Percentiles rank a stretch among this genome's conserved stretches.
These are phyloP conservation scores for Coprinopsis strossmayeri DNA, from an alignment of 768 basidiomycete species.

Conservation along the genomic window DNA sequence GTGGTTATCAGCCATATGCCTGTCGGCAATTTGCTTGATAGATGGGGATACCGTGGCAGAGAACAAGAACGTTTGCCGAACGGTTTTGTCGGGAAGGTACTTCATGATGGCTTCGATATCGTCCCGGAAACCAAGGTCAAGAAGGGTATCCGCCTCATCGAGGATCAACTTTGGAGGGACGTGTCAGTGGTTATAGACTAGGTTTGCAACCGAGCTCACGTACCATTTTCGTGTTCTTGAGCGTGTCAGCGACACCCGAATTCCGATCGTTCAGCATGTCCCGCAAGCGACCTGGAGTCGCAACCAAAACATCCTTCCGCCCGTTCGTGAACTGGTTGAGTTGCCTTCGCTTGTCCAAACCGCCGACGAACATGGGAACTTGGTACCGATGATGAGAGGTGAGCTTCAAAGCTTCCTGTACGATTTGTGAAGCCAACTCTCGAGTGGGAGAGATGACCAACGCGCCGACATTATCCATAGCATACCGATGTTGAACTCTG, in stretches of 20 bases:
- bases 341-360: slow-evolving; percentile 59
- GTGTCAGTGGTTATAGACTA: neutral
- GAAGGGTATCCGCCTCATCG: slow-evolving; percentile 87
- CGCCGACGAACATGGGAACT: slow-evolving; percentile 75
- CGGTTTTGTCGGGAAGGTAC: slow-evolving; percentile 51
- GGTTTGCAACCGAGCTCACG: slow-evolving; percentile 17
- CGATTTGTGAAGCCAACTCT: slow-evolving; percentile 87
- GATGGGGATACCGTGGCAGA: slow-evolving; percentile 76
- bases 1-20: slow-evolving; percentile 54
- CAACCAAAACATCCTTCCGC: slow-evolving; percentile 77
- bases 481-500: slow-evolving; percentile 24
- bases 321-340: slow-evolving; percentile 58
- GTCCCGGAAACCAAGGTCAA: slow-evolving; percentile 89
- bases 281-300: slow-evolving; percentile 82
- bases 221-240: slow-evolving; percentile 56
- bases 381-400: slow-evolving; percentile 60
- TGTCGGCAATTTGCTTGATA: slow-evolving; percentile 65
- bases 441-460: slow-evolving; percentile 87
- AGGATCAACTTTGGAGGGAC: slow-evolving; percentile 58
- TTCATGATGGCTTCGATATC: slow-evolving; percentile 72
- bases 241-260: slow-evolving; percentile 42
- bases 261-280: slow-evolving; percentile 59
- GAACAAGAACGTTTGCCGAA: slow-evolving; percentile 89
- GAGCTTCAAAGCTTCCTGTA: slow-evolving; percentile 69
- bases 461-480: slow-evolving; percentile 51